phyloP scores from a whole-genome alignment of 306 rosid species.

The Cucumis hystrix region DNA sequence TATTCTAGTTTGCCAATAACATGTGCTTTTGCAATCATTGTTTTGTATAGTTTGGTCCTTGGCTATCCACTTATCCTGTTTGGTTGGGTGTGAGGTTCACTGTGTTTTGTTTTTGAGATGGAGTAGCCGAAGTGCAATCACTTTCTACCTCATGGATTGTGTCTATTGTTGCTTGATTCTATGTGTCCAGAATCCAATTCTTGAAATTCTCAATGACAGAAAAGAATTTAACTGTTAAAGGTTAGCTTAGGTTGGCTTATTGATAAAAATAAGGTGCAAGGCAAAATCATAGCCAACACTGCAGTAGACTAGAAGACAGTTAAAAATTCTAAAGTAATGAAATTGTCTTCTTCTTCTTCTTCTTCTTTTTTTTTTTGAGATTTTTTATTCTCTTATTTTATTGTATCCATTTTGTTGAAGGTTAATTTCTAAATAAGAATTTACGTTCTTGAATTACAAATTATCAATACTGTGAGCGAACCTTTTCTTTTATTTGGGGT shows the following conservation, averaged over 20 bases:
- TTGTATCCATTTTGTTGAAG: no score
- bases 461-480: not conserved
- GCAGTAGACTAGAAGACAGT: not conserved
- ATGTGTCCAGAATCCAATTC: not conserved
- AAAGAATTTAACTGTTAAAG: not conserved
- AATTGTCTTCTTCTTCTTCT: no score
- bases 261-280: not conserved
- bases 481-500: not conserved
- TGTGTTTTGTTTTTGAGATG: not conserved
- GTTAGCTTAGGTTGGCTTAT: not conserved
- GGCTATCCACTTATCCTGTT: not conserved
- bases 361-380: no score
- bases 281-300: not conserved
- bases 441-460: not conserved
- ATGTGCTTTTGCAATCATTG: not conserved
- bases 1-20: conserved; percentile 5
- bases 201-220: not conserved
- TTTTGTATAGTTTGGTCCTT: not conserved
- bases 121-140: not conserved
- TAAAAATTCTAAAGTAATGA: not conserved
- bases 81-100: not conserved
- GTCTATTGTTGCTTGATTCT: not conserved
- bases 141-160: not conserved
- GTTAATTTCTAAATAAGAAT: no score
- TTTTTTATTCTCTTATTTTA: no score